Conservation (phyloP, 495 filamentous ascomycete species). For the Aspergillus carlsbadensis region DNA sequence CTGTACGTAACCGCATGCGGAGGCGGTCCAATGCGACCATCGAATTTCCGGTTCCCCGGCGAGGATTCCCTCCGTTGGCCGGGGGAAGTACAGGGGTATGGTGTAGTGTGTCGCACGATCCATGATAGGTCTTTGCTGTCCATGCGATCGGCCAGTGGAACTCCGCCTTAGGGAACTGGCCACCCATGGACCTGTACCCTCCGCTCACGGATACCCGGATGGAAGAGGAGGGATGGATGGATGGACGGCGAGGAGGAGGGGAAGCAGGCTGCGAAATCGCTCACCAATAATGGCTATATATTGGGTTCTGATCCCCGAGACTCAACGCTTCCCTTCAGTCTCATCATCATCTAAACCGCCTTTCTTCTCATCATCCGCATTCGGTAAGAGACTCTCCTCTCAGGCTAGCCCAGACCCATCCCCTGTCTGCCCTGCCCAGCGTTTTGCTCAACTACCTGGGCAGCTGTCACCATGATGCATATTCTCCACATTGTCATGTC, state of each 20-base stretch:
- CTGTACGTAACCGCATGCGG: constrained; percentile 17
- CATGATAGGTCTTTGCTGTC: not conserved
- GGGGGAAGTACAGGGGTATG: no score
- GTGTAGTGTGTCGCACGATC: not conserved
- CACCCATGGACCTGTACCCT: not conserved
- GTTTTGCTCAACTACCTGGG: no score
- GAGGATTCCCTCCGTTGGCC: not conserved
- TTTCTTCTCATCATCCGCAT: constrained; percentile 12
- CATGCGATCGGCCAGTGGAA: not conserved
- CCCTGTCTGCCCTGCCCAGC: no score
- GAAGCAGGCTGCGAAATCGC: constrained; percentile 5
- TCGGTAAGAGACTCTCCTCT: constrained; percentile 13
- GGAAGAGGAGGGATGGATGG: not conserved
- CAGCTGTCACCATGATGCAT: constrained; percentile 1
- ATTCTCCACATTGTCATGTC: not conserved
- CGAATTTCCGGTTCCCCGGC: not conserved
- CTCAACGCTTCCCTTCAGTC: constrained; percentile 4
- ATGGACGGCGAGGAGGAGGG: not conserved
- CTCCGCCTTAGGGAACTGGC: not conserved
- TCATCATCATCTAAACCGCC: constrained; percentile 3
- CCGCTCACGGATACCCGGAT: constrained; percentile 7
- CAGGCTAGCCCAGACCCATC: no score
- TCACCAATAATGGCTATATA: constrained; percentile 14
- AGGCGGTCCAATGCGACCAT: constrained; percentile 1
- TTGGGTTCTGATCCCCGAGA: constrained; percentile 16